These are phyloP conservation scores for Ceratobasidium sp. DNA, from an alignment of 1,284 basidiomycete species.

Conservation along the genomic window DNA sequence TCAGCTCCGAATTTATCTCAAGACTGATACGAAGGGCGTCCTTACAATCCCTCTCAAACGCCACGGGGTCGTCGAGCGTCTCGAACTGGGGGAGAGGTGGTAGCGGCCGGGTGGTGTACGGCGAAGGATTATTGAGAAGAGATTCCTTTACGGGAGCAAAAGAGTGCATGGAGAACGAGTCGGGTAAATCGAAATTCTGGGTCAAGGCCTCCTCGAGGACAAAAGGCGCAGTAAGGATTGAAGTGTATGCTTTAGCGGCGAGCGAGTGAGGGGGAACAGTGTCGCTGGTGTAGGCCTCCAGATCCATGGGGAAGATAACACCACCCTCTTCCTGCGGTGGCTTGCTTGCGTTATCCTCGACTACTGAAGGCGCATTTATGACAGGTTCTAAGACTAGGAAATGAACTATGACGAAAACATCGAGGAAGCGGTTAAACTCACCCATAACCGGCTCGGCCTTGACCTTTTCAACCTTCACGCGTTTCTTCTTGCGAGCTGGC, in stretches of 20 bases:
- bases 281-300: background rate
- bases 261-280: conserved; percentile 3
- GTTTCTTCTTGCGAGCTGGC: background rate
- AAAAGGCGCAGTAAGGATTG: conserved; percentile 1
- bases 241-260: background rate
- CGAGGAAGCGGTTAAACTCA: background rate
- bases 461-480: background rate
- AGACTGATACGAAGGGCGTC: background rate
- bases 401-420: background rate
- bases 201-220: background rate
- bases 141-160: background rate
- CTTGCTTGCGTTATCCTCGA: background rate
- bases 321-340: background rate
- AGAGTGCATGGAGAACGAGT: background rate
- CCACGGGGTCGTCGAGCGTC: background rate
- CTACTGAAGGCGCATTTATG: background rate
- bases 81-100: background rate
- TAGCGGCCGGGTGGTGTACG: background rate
- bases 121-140: background rate
- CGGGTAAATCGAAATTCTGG: background rate
- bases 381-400: background rate
- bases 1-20: background rate
- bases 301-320: background rate
- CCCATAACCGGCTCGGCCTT: background rate
- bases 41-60: background rate